Evolutionary conservation across 805 yeast genomes (phyloP), one percentile per base, ranked within the genome.

Genomic region (Yarrowia sp.): DNA sequence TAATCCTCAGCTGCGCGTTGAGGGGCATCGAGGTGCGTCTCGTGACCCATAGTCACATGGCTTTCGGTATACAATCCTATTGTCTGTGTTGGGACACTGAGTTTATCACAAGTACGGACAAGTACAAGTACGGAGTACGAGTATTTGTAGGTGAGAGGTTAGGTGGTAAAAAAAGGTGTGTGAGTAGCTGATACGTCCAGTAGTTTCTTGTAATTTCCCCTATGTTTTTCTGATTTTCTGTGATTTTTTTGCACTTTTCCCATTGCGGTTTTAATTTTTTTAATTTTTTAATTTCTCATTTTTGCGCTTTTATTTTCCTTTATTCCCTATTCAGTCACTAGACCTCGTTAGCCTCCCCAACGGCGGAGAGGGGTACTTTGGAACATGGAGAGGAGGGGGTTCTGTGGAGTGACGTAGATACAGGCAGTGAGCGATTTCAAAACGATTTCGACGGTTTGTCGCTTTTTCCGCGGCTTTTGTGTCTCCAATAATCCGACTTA

Each of bases 31-130:
- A 20, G 43, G 36, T 53, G 60, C 60, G 60, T 53, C 60, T 53
- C 60, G 60, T 53, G 60, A 53, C 60, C 60, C 60, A 39, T 53
- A 53, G 60, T 53, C 60, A 53, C 60, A 53, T 53, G 60, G 49
- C 30, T 34, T 53, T 46, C 60, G 39, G 36, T 34, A 17, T 50
- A 53, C 60, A 53, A 53, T 53, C 9, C 36, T 34, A 39, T 53
- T 53, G 60, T 52, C 19, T 20, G 42, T 30, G 58, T 36, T 36
- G 13, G 38, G 13, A 36, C n/a, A n/a, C 5, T 36, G 38, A 9
- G 13, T 9, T 36, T 36, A 36, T 12, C n/a, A n/a, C n/a, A n/a
- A n/a, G n/a, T n/a, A n/a, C n/a, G n/a, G n/a, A n/a, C n/a, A n/a
- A n/a, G n/a, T n/a, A n/a, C n/a, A n/a, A n/a, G n/a, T n/a, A n/a